phyloP scores from a whole-genome alignment of 345 rosid genomes.

The Dipteronia dyeriana region DNA sequence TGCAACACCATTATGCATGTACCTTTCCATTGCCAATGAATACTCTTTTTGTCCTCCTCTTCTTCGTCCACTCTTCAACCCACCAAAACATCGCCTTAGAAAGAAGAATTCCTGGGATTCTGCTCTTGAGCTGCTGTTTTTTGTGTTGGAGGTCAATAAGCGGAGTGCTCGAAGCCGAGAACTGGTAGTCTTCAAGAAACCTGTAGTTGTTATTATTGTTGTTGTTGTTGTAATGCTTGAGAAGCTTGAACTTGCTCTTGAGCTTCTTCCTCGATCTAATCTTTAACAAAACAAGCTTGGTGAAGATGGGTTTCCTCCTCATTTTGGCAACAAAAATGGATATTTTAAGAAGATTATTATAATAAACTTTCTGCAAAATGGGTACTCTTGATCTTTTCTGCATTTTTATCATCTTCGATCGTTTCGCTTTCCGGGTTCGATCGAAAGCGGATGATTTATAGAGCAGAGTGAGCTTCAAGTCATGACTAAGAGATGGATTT shows the following conservation, averaged over 20 bases:
- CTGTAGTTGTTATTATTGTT: slow-evolving; percentile 3
- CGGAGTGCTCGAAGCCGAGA: slow-evolving; percentile 49
- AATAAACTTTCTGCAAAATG: slow-evolving; percentile 40
- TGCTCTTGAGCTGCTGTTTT: slow-evolving; percentile 13
- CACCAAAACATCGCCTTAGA: slow-evolving; percentile 46
- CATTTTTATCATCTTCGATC: background rate
- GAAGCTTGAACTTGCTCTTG: slow-evolving; percentile 30
- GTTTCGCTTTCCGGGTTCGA: background rate
- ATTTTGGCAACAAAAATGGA: slow-evolving; percentile 32
- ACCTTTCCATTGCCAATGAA: slow-evolving; percentile 28
- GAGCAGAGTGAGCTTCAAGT: background rate
- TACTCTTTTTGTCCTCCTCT: slow-evolving; percentile 15
- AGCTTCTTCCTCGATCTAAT: slow-evolving; percentile 27
- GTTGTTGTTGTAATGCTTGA: slow-evolving; percentile 24
- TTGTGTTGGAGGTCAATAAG: slow-evolving; percentile 21
- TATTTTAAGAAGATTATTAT: slow-evolving; percentile 25
- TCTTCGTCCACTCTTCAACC: slow-evolving; percentile 17
- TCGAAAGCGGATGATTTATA: background rate
- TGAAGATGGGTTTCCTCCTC: slow-evolving; percentile 47
- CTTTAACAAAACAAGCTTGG: slow-evolving; percentile 35
- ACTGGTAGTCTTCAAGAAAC: slow-evolving; percentile 49
- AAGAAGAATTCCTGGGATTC: slow-evolving; percentile 26
- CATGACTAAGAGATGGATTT: background rate
- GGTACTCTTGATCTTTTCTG: slow-evolving; percentile 18
- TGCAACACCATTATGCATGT: background rate